These are phyloP conservation scores for Elsinoe fawcettii DNA, from an alignment of 2,329 filamentous ascomycete genomes.

Conservation along the genomic window DNA sequence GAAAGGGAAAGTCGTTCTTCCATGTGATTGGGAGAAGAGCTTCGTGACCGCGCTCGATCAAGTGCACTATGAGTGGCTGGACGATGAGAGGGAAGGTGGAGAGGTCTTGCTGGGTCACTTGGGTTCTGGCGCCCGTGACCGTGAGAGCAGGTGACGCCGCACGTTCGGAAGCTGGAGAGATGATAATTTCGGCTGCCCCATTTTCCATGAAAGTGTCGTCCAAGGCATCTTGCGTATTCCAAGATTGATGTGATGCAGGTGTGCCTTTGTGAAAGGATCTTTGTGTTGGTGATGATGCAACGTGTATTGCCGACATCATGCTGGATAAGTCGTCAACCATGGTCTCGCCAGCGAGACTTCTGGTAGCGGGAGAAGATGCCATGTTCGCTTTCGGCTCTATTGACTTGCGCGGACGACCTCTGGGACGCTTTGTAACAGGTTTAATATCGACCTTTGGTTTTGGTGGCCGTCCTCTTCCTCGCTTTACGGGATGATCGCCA, in stretches of 20 bases:
- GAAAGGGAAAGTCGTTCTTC: constrained; percentile 8
- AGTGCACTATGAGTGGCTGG: neutral
- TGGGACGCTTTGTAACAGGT: neutral
- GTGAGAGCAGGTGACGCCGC: neutral
- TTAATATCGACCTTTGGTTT: neutral
- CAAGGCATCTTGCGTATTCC: neutral
- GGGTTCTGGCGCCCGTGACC: neutral
- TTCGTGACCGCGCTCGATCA: constrained; percentile 7
- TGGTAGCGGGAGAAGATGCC: neutral
- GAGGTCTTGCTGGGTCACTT: neutral
- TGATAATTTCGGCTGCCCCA: neutral
- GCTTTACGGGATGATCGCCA: neutral
- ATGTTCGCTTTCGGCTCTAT: neutral
- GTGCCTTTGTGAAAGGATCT: neutral
- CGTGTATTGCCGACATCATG: constrained; percentile 1
- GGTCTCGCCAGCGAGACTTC: neutral
- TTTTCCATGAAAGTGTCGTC: neutral
- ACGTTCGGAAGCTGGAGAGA: neutral
- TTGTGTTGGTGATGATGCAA: neutral
- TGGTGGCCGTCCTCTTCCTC: constrained; percentile 4
- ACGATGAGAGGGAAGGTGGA: constrained; percentile 1
- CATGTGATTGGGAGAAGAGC: neutral
- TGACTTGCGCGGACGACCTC: neutral
- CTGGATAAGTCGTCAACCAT: neutral
- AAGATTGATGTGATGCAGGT: neutral